Evolutionary conservation across 805 yeast genomes (phyloP).

Genomic region (Tetrapisispora namnaoensis): DNA sequence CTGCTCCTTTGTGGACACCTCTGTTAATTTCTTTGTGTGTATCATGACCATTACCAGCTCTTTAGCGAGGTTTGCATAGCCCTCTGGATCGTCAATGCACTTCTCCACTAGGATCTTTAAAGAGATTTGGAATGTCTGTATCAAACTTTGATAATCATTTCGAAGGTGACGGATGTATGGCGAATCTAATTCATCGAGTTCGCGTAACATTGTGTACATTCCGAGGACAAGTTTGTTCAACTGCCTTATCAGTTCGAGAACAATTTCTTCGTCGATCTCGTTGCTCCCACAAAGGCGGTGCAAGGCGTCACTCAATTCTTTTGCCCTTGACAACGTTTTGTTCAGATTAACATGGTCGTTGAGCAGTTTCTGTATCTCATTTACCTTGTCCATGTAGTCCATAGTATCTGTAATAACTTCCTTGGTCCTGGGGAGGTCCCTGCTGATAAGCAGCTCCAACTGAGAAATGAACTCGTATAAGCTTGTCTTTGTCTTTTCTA

Average conservation of each 20-base stretch:
- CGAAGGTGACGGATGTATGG: conserved; percentile 22
- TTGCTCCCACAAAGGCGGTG: conserved; percentile 22
- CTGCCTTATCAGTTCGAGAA: conserved; percentile 11
- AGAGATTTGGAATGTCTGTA: conserved; percentile 23
- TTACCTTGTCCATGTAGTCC: conserved; percentile 21
- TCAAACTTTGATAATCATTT: conserved; percentile 25
- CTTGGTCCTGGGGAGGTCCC: conserved; percentile 16
- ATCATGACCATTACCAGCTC: conserved; percentile 4
- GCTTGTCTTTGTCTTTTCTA: conserved; percentile 18
- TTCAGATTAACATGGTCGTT: conserved; percentile 13
- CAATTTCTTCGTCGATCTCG: conserved; percentile 12
- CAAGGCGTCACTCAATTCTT: conserved; percentile 16
- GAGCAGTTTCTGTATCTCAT: conserved; percentile 14
- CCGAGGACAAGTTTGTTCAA: conserved; percentile 6
- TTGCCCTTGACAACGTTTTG: conserved; percentile 11
- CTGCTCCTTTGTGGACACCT: not conserved
- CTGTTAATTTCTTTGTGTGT: not conserved
- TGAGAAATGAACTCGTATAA: conserved; percentile 15
- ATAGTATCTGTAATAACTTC: conserved; percentile 19
- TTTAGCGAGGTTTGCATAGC: conserved; percentile 7
- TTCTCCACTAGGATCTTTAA: conserved; percentile 20
- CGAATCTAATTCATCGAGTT: conserved; percentile 14
- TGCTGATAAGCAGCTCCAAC: conserved; percentile 13
- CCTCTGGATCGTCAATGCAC: conserved; percentile 13
- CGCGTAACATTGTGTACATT: conserved; percentile 8